A percentile compares a stretch with the other conserved stretches of the same genome.
phyloP scores from a whole-genome alignment of 2,329 filamentous ascomycete genomes.

The Ilyonectria robusta region DNA sequence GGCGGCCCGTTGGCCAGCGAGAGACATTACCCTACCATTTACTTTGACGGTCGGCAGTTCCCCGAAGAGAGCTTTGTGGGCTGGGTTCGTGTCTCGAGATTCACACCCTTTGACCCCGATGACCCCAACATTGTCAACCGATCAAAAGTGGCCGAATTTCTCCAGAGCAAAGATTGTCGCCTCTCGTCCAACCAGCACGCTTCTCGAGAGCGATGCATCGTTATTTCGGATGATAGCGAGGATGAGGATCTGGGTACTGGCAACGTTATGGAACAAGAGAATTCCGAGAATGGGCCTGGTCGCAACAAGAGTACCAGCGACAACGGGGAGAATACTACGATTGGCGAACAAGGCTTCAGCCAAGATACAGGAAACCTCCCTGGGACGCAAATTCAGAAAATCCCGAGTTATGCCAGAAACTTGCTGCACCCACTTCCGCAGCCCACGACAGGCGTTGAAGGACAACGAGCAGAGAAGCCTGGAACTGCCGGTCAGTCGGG shows the following conservation, averaged over 20 bases:
- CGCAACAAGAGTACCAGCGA: background rate
- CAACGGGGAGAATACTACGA: background rate
- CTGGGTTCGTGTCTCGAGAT: slow-evolving; percentile 1
- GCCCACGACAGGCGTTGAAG: background rate
- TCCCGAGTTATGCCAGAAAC: background rate
- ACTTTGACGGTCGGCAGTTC: slow-evolving; percentile 6
- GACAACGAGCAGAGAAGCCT: background rate
- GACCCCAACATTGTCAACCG: background rate
- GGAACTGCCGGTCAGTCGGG: background rate
- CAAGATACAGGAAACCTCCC: background rate
- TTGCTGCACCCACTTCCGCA: background rate
- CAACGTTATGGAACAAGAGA: background rate
- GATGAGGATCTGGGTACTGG: background rate
- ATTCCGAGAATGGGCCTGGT: background rate
- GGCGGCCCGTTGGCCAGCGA: background rate
- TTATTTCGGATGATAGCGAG: background rate
- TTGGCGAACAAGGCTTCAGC: background rate
- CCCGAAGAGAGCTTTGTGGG: background rate
- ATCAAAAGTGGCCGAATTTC: slow-evolving; percentile 5
- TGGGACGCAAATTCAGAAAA: background rate
- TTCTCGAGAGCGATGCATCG: background rate
- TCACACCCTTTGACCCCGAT: slow-evolving; percentile 9
- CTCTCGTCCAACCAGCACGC: background rate
- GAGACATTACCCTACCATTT: slow-evolving; percentile 20
- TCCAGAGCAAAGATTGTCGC: background rate